phyloP scores from a whole-genome alignment of 2,329 filamentous ascomycete species.

The Stagonosporopsis vannaccii region DNA sequence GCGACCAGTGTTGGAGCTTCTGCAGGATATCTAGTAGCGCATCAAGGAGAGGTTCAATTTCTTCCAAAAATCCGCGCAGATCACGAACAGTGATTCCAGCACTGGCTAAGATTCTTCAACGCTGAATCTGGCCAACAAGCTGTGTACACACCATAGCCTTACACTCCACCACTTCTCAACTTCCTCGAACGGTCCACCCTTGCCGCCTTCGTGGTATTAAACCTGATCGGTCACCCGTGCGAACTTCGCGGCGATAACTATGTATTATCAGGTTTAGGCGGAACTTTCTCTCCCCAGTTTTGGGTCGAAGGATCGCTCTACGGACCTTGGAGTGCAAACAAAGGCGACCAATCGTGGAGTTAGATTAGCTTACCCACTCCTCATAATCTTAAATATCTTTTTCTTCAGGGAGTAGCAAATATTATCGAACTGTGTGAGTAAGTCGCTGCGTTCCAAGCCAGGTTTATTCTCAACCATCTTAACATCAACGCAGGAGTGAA shows the following conservation, averaged over 20 bases:
- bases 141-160: not conserved
- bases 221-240: not conserved
- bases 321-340: not conserved
- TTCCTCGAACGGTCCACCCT: not conserved
- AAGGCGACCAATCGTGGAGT: not conserved
- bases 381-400: not conserved
- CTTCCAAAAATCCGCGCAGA: no score
- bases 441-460: not conserved
- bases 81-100: no score
- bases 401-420: not conserved
- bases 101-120: no score
- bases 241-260: not conserved
- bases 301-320: not conserved
- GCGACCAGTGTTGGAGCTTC: no score
- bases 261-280: not conserved
- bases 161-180: not conserved
- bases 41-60: no score
- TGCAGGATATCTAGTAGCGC: no score
- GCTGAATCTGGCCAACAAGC: not conserved
- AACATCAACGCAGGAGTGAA: not conserved
- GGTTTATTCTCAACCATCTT: not conserved
- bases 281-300: not conserved
- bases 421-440: not conserved
- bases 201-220: not conserved
- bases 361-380: not conserved